phyloP scores from a whole-genome alignment of 2,329 filamentous ascomycete genomes.

The Macrophomina phaseolina region DNA sequence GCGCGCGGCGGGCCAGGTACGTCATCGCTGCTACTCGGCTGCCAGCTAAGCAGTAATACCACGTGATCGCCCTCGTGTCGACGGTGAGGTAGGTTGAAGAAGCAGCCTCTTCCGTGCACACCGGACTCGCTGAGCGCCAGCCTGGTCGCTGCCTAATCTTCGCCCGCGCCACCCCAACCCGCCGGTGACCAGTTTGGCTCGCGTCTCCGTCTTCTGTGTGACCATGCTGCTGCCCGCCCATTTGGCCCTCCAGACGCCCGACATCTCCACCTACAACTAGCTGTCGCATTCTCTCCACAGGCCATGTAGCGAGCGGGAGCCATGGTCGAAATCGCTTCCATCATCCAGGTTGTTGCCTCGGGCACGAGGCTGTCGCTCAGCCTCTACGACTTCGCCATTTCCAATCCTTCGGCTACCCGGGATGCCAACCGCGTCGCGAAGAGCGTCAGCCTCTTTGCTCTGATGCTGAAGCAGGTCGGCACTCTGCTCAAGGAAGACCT shows the following conservation, averaged over 20 bases:
- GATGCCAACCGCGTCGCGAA: constrained; percentile 40
- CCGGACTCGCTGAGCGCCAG: not conserved
- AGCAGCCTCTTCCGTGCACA: not conserved
- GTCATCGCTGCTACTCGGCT: constrained; percentile 8
- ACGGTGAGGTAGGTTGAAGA: not conserved
- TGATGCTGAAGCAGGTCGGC: constrained; percentile 46
- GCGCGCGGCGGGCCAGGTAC: not conserved
- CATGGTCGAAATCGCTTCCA: constrained; percentile 44
- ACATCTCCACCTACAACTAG: constrained; percentile 10
- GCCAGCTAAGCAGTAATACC: constrained; percentile 8
- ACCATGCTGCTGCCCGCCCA: constrained; percentile 4
- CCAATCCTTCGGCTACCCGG: constrained; percentile 34
- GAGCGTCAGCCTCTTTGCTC: constrained; percentile 43
- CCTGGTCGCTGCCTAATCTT: constrained; percentile 11
- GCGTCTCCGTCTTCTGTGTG: constrained; percentile 4
- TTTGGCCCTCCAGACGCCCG: not conserved
- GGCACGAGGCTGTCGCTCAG: constrained; percentile 42
- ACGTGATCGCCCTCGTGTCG: constrained; percentile 2
- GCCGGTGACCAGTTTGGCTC: constrained; percentile 9
- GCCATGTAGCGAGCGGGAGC: constrained; percentile 21
- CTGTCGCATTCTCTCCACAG: constrained; percentile 3
- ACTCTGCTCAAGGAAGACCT: constrained; percentile 46
- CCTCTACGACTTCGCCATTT: constrained; percentile 41
- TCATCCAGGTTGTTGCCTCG: constrained; percentile 42
- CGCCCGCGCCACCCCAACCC: not conserved